Evolutionary conservation across 441 rosid species (phyloP).

Genomic region (Geranium incanum): DNA sequence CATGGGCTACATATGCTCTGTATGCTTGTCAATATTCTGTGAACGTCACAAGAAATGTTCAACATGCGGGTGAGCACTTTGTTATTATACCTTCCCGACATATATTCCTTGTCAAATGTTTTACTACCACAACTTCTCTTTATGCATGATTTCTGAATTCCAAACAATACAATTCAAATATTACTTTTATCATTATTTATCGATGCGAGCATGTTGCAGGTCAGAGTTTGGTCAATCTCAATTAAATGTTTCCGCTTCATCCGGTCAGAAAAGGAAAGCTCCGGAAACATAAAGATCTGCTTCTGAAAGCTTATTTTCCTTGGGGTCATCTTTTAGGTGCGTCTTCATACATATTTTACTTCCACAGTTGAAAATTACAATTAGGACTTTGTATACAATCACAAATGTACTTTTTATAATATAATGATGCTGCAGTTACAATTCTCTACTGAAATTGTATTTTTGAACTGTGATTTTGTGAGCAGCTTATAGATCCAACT

Average conservation of each 20-base stretch:
- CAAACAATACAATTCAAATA: not conserved
- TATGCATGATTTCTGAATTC: not conserved
- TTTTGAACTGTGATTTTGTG: not conserved
- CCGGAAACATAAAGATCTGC: conserved; percentile 33
- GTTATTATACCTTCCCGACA: conserved; percentile 6
- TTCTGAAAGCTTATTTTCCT: conserved; percentile 7
- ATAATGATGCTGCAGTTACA: not conserved
- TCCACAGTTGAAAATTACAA: too few species aligned
- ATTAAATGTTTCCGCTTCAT: conserved; percentile 42
- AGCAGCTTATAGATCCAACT: not conserved
- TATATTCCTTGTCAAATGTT: not conserved
- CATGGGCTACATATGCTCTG: conserved; percentile 93
- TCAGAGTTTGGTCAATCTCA: conserved; percentile 81
- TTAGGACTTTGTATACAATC: not conserved
- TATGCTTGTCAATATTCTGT: conserved; percentile 89
- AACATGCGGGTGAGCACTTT: conserved; percentile 70
- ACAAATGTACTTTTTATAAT: not conserved
- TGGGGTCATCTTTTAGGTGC: not conserved
- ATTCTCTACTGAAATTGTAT: not conserved
- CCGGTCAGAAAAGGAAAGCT: conserved; percentile 66
- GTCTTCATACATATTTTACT: too few species aligned
- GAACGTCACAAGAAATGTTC: conserved; percentile 87
- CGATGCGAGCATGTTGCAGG: conserved; percentile 33
- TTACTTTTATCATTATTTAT: not conserved
- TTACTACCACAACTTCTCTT: conserved; percentile 4